phyloP scores from a whole-genome alignment of 1,284 basidiomycete genomes.

The Austroboletus rostrupii region DNA sequence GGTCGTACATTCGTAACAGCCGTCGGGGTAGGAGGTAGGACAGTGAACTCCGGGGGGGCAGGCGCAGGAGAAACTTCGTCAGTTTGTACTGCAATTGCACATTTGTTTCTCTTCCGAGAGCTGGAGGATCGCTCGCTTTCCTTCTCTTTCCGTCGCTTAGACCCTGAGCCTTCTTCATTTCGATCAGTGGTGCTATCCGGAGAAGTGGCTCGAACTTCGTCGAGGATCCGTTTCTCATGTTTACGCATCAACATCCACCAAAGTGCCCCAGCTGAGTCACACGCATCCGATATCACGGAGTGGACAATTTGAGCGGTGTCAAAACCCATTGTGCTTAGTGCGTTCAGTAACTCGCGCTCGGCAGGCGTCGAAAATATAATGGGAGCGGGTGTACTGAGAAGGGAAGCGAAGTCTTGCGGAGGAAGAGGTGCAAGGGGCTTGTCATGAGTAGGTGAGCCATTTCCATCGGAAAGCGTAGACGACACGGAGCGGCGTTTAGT shows the following conservation, averaged over 20 bases:
- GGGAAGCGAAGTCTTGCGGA: slow-evolving; percentile 66
- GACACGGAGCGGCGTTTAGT: slow-evolving; percentile 94
- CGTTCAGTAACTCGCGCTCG: slow-evolving; percentile 80
- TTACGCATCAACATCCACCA: slow-evolving; percentile 96
- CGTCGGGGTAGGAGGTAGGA: slow-evolving; percentile 74
- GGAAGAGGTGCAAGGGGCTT: slow-evolving; percentile 42
- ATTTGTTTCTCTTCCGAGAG: slow-evolving; percentile 25
- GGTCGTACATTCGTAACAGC: slow-evolving; percentile 37
- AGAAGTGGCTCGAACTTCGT: slow-evolving; percentile 26
- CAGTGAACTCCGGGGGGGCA: slow-evolving; percentile 59
- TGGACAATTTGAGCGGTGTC: slow-evolving; percentile 95
- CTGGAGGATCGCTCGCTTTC: slow-evolving; percentile 20
- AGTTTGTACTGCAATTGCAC: slow-evolving; percentile 25
- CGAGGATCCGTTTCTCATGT: slow-evolving; percentile 58
- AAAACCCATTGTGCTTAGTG: slow-evolving; percentile 75
- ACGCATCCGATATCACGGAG: slow-evolving; percentile 87
- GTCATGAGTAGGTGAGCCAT: slow-evolving; percentile 48
- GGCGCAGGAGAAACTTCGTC: slow-evolving; percentile 25
- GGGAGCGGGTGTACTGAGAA: slow-evolving; percentile 69
- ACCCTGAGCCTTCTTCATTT: slow-evolving; percentile 19
- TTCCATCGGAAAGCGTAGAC: slow-evolving; percentile 67
- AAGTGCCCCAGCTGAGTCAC: slow-evolving; percentile 85
- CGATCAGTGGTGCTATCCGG: slow-evolving; percentile 29
- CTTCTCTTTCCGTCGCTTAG: slow-evolving; percentile 31
- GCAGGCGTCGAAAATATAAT: slow-evolving; percentile 82